Base-by-base conservation (phyloP, 495 filamentous ascomycete genomes). In the Neurospora discreta region DNA sequence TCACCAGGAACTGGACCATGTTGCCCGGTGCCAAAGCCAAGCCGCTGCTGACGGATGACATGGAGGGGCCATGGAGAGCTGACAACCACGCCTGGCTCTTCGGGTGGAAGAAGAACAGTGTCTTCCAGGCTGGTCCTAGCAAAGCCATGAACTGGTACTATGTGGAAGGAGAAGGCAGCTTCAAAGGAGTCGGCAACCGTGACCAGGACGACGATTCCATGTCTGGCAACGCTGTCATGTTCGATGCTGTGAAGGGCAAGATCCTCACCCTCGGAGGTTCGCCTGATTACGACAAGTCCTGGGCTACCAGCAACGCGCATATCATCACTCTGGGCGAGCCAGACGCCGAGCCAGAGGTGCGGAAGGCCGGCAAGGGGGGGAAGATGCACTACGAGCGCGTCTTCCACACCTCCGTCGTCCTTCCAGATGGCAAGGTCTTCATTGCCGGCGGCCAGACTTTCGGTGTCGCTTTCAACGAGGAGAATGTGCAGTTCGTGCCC, bases 21-120 rank as follows among this genome's bases (percentile, higher is more conserved):
- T 46, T 70, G 33, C 74, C 77, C 5, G 81, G 80, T 9, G 77
- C 79, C 58, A 75, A 76, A 6, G 83, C 84, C 26, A 74, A 79
- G 23, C 79, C 81, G 2, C 88, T 89, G 82, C 71, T 86, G 36
- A 90, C 88, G 2, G 73, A 76, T 9, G 88, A 90, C 75, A 41
- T 72, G 46, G 75, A 74, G 74, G 81, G 83, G 7, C 75, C 80
- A 6, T 89, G 81, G 70, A 80, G 85, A 18, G 72, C 79, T 11
- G 87, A 90, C 75, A 88, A 87, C 72, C 88, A 90, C 73, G 85
- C 74, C 60, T 89, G 87, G 88, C 80, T 90, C n/a, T 90, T 89
- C 75, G 86, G 76, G 11, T 90, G 87, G 85, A 89, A 86, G 73
- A 79, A 82, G 46, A 81, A 78, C 11, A 82, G 74, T 36, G 83